Evolutionary conservation across 768 basidiomycete genomes (phyloP), one percentile per base, ranked within the genome.

Genomic region (Amylocystis lapponica): DNA sequence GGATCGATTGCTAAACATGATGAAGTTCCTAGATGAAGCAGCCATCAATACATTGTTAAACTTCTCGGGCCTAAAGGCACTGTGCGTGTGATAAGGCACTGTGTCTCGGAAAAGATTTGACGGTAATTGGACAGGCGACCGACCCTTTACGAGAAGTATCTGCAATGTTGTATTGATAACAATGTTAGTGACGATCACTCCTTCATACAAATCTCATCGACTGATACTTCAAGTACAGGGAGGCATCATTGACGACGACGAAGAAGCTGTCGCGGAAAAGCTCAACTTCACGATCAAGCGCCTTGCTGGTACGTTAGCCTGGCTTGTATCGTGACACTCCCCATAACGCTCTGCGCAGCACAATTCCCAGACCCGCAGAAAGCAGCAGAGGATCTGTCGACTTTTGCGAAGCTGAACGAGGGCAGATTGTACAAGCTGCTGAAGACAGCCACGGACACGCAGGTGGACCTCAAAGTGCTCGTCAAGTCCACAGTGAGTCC

Each of bases 321-420:
- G 80, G 75, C 60, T 19, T 1, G 10, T 23, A 27, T 27, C 20
- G 27, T 36, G 3, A 34, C 25, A 5, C n/a, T 11, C 9, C 27
- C 16, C 23, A 19, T 26, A 22, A 19, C 27, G 8, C 34, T 8
- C 16, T 43, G 9, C 8, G 26, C 48, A 86, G 78, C 60, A 1
- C 60, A 65, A 26, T 84, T 79, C 50, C 69, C 77, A 5, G 93
- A 98, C 39, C 72, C 80, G 2, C 70, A 75, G 30, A 88, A 88
- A 56, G 86, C 81, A 0, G 63, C 68, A 2, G 88, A 88, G 47
- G 95, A 97, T 57, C 62, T 99, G 16, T 67, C 77, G 12, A 61
- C 74, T 1, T 99, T 98, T 52, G 93, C 94, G 1, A 86, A 85
- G 46, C 65, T 83, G 32, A 97, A 98, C 59, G 92, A 95, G 58